A percentile compares a stretch with the other conserved stretches of the same genome.
Conservation (phyloP, 2,329 filamentous ascomycete genomes). For the Colletotrichum sp. region DNA sequence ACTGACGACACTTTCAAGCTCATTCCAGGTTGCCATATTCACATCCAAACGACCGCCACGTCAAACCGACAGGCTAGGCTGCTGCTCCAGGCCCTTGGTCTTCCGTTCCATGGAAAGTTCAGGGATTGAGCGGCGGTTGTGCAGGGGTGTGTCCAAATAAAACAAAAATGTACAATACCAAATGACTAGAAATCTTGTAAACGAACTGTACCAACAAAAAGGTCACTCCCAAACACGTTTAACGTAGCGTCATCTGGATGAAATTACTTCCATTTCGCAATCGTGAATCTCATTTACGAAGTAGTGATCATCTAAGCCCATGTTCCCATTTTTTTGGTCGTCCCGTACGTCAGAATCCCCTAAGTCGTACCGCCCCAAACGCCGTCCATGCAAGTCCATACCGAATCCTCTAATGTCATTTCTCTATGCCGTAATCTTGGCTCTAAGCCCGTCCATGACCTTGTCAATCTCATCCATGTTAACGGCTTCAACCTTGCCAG, state of each 20-base stretch:
- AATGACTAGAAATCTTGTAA: conserved; percentile 13
- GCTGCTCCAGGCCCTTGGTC: conserved; percentile 55
- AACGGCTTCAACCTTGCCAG: conserved; percentile 72
- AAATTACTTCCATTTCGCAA: not conserved
- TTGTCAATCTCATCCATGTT: conserved; percentile 88
- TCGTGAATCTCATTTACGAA: not conserved
- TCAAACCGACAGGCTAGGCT: conserved; percentile 86
- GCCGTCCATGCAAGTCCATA: conserved; percentile 37
- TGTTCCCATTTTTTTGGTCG: not conserved
- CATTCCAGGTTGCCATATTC: conserved; percentile 86
- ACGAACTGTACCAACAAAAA: conserved; percentile 21
- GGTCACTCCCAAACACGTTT: not conserved
- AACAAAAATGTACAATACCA: conserved; percentile 16
- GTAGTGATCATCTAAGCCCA: not conserved
- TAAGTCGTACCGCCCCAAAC: conserved; percentile 31
- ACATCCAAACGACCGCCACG: conserved; percentile 82
- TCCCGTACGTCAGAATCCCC: conserved; percentile 1
- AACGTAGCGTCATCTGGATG: not conserved
- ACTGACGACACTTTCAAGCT: conserved; percentile 51
- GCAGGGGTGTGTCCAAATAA: not conserved
- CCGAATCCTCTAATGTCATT: not conserved
- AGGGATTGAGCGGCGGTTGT: conserved; percentile 33
- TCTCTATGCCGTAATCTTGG: conserved; percentile 32
- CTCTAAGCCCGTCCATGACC: conserved; percentile 70
- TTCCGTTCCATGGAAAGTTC: conserved; percentile 81